Evolutionary conservation across 345 rosid genomes (phyloP), one percentile per base, ranked within the genome.

Genomic region (Sisymbrium irio): DNA sequence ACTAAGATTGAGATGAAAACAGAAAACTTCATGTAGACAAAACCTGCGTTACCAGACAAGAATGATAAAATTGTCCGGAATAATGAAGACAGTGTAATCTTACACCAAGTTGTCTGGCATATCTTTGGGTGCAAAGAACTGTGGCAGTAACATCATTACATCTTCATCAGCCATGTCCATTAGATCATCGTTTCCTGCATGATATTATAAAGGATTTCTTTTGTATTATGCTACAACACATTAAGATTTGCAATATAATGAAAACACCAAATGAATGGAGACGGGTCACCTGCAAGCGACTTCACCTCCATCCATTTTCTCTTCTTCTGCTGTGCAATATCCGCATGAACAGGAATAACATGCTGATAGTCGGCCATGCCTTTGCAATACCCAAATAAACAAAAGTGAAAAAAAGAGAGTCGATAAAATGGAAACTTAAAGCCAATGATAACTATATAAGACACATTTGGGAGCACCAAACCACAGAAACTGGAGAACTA

Each of bases 311-410:
- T 70, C 85, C 86, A 81, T 60, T 81, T 87, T 80, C 89, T 84
- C 85, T 88, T 91, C 74, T 79, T 89, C 78, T 82, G 76, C 64
- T 79, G 81, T 12, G 95, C 91, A 72, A 68, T 77, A 55, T 88
- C 86, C 3, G 96, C 93, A 45, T 94, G 97, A 83, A 91, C 89
- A 57, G 93, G 80, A 47, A 94, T 79, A 51, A 94, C 97, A 84
- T 91, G 97, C 82, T 94, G 98, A 73, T 89, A 94, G 77, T 94
- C 98, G 20, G 76, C 95, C 97, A 91, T 91, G 62, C 98, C 98
- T 93, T 76, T 3, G 51, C 30, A 64, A 39, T 36, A 70, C 14
- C 63, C 57, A 69, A 58, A 53, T 11, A 42, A 27, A 46, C 3
- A 58, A 67, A 67, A 59, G 17, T 39, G 27, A 27, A 36, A 36